Conservation (phyloP, 169 alveolate species). For the Plasmodium vivax region DNA sequence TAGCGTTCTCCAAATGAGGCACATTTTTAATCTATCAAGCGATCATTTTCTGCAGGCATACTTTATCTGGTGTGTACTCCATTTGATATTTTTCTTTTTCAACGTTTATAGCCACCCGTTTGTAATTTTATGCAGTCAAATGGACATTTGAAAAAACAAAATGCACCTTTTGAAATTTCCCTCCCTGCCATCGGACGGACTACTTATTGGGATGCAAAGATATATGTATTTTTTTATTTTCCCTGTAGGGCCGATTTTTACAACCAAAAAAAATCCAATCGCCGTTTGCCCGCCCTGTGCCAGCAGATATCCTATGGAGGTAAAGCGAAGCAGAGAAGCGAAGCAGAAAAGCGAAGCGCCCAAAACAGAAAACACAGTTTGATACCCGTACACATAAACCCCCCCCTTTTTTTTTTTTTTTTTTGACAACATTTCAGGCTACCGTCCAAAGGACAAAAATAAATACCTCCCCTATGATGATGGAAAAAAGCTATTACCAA, state of each 20-base stretch:
- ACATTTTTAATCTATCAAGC: constrained; percentile 64
- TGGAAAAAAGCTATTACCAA: constrained; percentile 70
- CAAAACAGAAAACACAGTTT: neutral
- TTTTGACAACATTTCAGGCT: constrained; percentile 32
- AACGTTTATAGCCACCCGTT: neutral
- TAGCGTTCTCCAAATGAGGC: constrained; percentile 71
- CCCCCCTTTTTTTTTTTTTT: neutral
- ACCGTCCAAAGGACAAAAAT: constrained; percentile 69
- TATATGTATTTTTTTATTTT: constrained; percentile 7
- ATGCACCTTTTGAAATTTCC: neutral
- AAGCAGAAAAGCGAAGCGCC: neutral
- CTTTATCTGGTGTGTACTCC: constrained; percentile 43
- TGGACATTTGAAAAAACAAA: neutral
- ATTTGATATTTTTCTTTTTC: neutral
- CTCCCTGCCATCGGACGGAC: neutral
- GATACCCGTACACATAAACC: neutral
- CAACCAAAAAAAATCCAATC: constrained; percentile 72
- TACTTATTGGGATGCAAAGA: neutral
- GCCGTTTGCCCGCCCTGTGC: constrained; percentile 67
- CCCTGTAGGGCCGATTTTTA: constrained; percentile 68
- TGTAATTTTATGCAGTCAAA: neutral
- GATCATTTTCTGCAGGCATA: constrained; percentile 66
- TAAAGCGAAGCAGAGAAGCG: neutral
- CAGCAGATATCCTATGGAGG: constrained; percentile 76
- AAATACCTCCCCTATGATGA: constrained; percentile 70